phyloP scores from a whole-genome alignment of 805 yeast genomes.

The Zygoascus biomembranicola region DNA sequence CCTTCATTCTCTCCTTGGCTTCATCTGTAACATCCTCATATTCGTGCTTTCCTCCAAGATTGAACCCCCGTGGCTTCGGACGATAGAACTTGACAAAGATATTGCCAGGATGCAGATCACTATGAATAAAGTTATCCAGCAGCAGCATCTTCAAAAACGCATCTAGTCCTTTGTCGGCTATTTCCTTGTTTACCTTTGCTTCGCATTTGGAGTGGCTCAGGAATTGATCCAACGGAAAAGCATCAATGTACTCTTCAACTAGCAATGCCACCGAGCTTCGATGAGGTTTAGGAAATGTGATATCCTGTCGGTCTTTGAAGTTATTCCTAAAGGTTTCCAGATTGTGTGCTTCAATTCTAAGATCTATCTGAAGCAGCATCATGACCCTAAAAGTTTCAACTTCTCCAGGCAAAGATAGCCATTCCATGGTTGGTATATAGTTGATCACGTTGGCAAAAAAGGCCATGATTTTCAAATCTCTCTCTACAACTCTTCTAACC shows the following conservation, averaged over 20 bases:
- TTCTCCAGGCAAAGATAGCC: constrained; percentile 93
- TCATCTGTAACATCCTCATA: constrained; percentile 12
- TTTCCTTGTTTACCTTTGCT: constrained; percentile 25
- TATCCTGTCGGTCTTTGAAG: constrained; percentile 47
- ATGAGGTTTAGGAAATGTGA: constrained; percentile 76
- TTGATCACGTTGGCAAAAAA: constrained; percentile 69
- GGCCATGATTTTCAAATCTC: constrained; percentile 80
- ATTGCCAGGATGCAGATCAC: constrained; percentile 96
- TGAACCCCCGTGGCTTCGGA: constrained; percentile 17
- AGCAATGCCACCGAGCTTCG: constrained; percentile 63
- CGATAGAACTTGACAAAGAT: constrained; percentile 68
- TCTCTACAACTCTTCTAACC: constrained; percentile 58
- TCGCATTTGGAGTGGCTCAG: constrained; percentile 29
- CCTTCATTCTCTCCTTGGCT: neutral
- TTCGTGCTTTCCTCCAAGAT: constrained; percentile 19
- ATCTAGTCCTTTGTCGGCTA: constrained; percentile 79
- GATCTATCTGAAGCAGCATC: constrained; percentile 84
- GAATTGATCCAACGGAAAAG: constrained; percentile 70
- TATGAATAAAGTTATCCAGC: constrained; percentile 88
- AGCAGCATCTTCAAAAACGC: constrained; percentile 90
- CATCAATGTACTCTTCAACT: constrained; percentile 79
- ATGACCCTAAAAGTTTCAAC: constrained; percentile 78
- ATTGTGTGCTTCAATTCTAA: constrained; percentile 83
- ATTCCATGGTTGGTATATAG: constrained; percentile 86
- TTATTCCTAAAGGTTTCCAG: constrained; percentile 62